Percentiles rank a stretch among this genome's conserved stretches.
phyloP scores from a whole-genome alignment of 176 grass and related monocot species.

The Carex littledalei region DNA sequence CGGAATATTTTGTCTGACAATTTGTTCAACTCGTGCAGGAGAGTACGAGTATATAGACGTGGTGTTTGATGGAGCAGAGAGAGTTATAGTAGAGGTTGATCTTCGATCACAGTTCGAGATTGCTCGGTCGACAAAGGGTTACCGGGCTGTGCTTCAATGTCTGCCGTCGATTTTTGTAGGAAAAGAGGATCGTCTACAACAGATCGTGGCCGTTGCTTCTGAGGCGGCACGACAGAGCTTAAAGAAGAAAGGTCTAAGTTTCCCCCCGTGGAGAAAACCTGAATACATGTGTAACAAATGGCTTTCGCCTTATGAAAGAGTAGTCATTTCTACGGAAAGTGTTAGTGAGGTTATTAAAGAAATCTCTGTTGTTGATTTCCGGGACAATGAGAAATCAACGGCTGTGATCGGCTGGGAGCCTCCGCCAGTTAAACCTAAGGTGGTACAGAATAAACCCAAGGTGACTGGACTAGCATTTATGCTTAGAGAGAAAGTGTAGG shows the following conservation, averaged over 20 bases:
- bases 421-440: conserved; percentile 57
- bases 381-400: background rate
- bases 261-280: conserved; percentile 74
- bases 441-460: conserved; percentile 9
- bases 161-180: conserved; percentile 71
- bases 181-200: conserved; percentile 51
- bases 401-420: conserved; percentile 35
- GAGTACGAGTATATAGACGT: conserved; percentile 83
- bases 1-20: background rate
- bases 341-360: background rate
- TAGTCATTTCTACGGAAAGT: background rate
- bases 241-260: conserved; percentile 69
- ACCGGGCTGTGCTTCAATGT: conserved; percentile 51
- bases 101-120: conserved; percentile 74
- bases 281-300: conserved; percentile 98
- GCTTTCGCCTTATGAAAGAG: conserved; percentile 63
- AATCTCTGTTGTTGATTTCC: background rate
- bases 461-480: conserved; percentile 29
- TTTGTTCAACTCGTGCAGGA: conserved; percentile 17
- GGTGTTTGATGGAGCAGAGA: conserved; percentile 40
- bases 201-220: conserved; percentile 52
- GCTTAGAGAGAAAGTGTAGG: conserved; percentile 16
- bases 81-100: conserved; percentile 79
- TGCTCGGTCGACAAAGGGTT: conserved; percentile 67
- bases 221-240: conserved; percentile 65